A percentile compares a stretch with the other conserved stretches of the same genome.
These are phyloP conservation scores for Hanseniaspora mollemarum DNA, from an alignment of 805 yeast species.

Conservation along the genomic window DNA sequence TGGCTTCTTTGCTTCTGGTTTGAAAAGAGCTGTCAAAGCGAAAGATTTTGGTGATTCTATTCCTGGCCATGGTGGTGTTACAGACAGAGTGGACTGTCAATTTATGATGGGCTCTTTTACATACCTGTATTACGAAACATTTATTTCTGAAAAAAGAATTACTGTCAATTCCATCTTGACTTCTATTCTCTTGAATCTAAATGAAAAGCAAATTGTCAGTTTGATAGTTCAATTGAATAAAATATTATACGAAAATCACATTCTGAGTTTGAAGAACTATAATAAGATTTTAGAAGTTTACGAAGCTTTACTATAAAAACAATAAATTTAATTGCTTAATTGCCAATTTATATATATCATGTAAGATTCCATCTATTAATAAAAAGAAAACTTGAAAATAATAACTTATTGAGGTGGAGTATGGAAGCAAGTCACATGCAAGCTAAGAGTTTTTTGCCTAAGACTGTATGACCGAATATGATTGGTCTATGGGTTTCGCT, in stretches of 20 bases:
- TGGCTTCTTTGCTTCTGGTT: slow-evolving; percentile 95
- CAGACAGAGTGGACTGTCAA: slow-evolving; percentile 96
- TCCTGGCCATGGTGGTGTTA: slow-evolving; percentile 98
- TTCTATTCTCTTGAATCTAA: slow-evolving; percentile 57
- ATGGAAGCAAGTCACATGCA: not conserved
- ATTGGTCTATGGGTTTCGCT: too few relatives aligned
- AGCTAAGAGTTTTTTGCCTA: too few relatives aligned
- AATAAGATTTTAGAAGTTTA: slow-evolving; percentile 28
- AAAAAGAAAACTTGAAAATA: too few relatives aligned
- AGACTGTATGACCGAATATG: too few relatives aligned
- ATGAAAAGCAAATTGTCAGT: slow-evolving; percentile 51
- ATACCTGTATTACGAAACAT: slow-evolving; percentile 84
- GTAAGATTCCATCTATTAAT: too few relatives aligned
- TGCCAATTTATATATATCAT: not conserved
- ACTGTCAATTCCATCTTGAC: slow-evolving; percentile 69
- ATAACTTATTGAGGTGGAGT: too few relatives aligned
- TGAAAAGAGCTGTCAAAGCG: slow-evolving; percentile 89
- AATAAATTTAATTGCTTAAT: too few relatives aligned
- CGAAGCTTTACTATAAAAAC: slow-evolving; percentile 1
- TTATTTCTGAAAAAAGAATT: slow-evolving; percentile 60
- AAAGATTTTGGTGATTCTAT: slow-evolving; percentile 97
- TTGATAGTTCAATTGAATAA: slow-evolving; percentile 44
- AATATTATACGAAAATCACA: slow-evolving; percentile 32
- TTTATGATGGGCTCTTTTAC: slow-evolving; percentile 94
- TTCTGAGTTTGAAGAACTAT: slow-evolving; percentile 31